Evolutionary conservation across 106 monocot genomes (phyloP).

Genomic region (Dioscorea zingiberensis): DNA sequence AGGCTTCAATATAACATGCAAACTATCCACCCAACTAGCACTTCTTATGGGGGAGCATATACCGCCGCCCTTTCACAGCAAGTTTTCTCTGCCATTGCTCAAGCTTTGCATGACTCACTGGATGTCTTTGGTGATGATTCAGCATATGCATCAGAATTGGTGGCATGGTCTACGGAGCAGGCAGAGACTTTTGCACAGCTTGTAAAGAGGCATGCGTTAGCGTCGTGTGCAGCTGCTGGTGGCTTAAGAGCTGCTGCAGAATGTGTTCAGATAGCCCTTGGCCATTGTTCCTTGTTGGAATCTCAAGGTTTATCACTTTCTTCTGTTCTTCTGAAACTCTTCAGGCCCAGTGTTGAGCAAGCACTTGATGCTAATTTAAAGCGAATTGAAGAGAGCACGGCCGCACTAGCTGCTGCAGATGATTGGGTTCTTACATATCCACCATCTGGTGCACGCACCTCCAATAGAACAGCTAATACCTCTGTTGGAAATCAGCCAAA

Average conservation of each 20-base stretch:
- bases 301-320: slow-evolving; percentile 71
- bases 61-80: slow-evolving; percentile 93
- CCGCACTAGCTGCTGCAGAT: slow-evolving; percentile 94
- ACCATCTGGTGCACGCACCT: slow-evolving; percentile 35
- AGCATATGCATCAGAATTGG: slow-evolving; percentile 78
- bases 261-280: slow-evolving; percentile 94
- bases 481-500: slow-evolving; percentile 43
- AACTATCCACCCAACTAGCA: slow-evolving; percentile 86
- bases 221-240: slow-evolving; percentile 95
- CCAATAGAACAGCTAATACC: slow-evolving; percentile 35
- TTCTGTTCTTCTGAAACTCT: slow-evolving; percentile 82
- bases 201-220: slow-evolving; percentile 89
- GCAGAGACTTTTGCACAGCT: slow-evolving; percentile 78
- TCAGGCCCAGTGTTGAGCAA: slow-evolving; percentile 95
- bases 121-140: slow-evolving; percentile 87
- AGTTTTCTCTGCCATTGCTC: slow-evolving; percentile 94
- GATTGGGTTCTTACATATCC: slow-evolving; percentile 80
- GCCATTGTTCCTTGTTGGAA: slow-evolving; percentile 89
- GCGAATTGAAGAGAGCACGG: slow-evolving; percentile 92
- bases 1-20: slow-evolving; percentile 94
- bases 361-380: slow-evolving; percentile 86
- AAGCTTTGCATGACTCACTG: slow-evolving; percentile 81
- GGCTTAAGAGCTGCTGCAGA: slow-evolving; percentile 95
- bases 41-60: slow-evolving; percentile 94
- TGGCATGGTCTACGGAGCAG: slow-evolving; percentile 80